phyloP scores from a whole-genome alignment of 192 early-diverging fungal genomes.

The Coemansia sp. region DNA sequence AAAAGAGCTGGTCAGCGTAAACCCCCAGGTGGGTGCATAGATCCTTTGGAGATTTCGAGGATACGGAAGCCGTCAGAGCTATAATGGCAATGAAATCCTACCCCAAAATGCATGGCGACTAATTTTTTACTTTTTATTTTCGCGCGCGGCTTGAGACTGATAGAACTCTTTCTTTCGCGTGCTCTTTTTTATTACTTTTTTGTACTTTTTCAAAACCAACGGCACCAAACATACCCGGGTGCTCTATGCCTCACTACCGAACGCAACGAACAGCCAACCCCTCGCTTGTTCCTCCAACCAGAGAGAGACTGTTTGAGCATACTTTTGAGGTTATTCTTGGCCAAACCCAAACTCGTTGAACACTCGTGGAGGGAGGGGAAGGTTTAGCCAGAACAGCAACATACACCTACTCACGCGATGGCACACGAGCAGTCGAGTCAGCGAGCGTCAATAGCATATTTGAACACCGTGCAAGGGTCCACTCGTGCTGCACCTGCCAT shows the following conservation, averaged over 20 bases:
- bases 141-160: background rate
- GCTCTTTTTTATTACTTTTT: conserved; percentile 5
- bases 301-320: too few species aligned
- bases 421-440: conserved; percentile 6
- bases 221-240: background rate
- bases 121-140: conserved; percentile 2
- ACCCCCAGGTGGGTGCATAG: background rate
- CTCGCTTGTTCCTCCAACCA: too few species aligned
- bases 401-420: background rate
- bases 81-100: background rate
- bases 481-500: too few species aligned
- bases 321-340: too few species aligned
- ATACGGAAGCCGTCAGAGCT: background rate
- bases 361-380: background rate
- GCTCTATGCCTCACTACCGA: background rate
- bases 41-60: background rate
- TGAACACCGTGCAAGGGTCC: conserved; percentile 17
- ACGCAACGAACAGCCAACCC: background rate
- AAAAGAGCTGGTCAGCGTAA: background rate
- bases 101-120: background rate
- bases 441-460: conserved; percentile 37
- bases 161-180: background rate
- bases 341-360: too few species aligned
- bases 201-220: background rate
- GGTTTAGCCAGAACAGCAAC: background rate